These are phyloP conservation scores for Salix koriyanagi DNA, from an alignment of 345 rosid genomes.

Conservation along the genomic window DNA sequence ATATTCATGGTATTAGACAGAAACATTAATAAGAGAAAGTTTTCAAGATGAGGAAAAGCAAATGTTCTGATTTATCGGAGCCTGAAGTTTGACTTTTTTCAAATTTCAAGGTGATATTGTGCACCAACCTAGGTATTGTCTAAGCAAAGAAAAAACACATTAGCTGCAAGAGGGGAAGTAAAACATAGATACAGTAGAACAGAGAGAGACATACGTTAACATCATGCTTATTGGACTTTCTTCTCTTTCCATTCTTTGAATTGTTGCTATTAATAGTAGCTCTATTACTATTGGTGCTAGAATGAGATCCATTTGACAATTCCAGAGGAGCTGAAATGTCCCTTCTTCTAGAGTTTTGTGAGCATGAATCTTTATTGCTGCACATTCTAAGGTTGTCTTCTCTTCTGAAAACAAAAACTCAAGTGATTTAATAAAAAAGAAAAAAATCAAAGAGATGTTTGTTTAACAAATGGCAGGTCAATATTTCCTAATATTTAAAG, in stretches of 20 bases:
- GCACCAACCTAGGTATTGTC: background rate
- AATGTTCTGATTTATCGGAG: background rate
- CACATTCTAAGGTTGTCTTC: background rate
- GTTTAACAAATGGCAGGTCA: background rate
- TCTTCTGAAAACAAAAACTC: conserved; percentile 1
- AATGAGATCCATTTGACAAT: conserved; percentile 2
- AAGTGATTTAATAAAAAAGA: background rate
- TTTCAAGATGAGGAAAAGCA: background rate
- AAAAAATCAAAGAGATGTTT: background rate
- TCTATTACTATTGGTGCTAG: conserved; percentile 1
- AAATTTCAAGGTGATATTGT: background rate
- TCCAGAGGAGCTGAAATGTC: conserved; percentile 19
- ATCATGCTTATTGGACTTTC: conserved; percentile 13
- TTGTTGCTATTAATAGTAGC: background rate
- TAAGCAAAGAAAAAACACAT: background rate
- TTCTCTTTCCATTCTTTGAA: conserved; percentile 26
- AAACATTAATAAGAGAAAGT: background rate
- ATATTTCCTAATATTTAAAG: background rate
- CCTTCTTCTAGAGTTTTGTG: conserved; percentile 13
- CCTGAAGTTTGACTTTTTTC: background rate
- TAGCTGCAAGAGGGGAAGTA: background rate
- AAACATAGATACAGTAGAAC: background rate
- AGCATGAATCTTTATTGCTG: background rate
- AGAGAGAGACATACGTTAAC: conserved; percentile 18
- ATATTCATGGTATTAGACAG: background rate